phyloP scores from a whole-genome alignment of 768 basidiomycete genomes.

The Omphalotus guepiniiformis region DNA sequence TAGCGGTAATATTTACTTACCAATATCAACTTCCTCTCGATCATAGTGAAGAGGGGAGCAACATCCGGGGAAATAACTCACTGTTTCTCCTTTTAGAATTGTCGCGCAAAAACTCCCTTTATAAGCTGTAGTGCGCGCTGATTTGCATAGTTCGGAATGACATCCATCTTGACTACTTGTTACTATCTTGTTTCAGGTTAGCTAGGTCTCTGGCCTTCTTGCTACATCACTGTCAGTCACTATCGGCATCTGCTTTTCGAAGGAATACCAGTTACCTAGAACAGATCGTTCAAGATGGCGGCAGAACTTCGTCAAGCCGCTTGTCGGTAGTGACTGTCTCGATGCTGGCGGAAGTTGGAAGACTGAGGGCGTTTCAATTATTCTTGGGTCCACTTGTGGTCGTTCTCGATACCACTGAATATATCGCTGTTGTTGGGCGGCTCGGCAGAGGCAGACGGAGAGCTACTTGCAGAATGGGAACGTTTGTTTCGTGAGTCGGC shows the following conservation, averaged over 20 bases:
- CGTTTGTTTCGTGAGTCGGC: too few species aligned
- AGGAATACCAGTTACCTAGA: not conserved
- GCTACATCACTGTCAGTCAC: constrained; percentile 1
- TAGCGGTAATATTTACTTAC: too few species aligned
- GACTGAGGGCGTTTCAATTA: too few species aligned
- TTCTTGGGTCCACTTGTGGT: too few species aligned
- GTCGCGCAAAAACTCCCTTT: not conserved
- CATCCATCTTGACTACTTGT: not conserved
- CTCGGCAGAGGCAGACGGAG: too few species aligned
- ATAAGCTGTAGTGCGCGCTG: not conserved
- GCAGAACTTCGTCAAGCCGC: not conserved
- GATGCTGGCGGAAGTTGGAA: too few species aligned
- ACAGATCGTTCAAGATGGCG: not conserved
- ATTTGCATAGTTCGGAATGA: not conserved
- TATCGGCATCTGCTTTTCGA: not conserved
- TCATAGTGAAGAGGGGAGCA: not conserved
- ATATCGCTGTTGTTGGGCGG: too few species aligned
- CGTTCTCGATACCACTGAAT: too few species aligned
- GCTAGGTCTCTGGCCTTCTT: not conserved
- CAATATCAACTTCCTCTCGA: too few species aligned
- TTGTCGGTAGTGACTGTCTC: constrained; percentile 6
- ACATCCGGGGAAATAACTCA: too few species aligned
- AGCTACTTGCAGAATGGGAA: too few species aligned
- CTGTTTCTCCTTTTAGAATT: too few species aligned
- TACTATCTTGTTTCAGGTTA: not conserved